Conservation (phyloP, 2,329 filamentous ascomycete species). For the Helotiales sp. region DNA sequence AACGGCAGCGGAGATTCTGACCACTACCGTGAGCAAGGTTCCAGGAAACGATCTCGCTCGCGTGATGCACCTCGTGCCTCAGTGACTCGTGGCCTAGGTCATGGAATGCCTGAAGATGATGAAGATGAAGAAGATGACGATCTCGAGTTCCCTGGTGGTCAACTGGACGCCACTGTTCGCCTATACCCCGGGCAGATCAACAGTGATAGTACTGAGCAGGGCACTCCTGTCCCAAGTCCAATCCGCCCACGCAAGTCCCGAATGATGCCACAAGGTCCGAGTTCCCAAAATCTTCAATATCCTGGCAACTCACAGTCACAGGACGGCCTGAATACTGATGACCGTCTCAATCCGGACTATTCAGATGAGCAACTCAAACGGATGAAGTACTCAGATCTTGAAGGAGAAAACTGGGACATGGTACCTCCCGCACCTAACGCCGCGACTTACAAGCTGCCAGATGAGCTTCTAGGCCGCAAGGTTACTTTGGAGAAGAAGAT, state of each 20-base stretch:
- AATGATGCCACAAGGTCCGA: neutral
- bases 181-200: neutral
- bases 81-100: neutral
- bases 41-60: constrained; percentile 22
- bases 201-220: neutral
- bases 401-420: constrained; percentile 33
- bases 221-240: constrained; percentile 9
- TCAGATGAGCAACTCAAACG: constrained; percentile 29
- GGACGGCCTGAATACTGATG: neutral
- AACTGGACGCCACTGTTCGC: constrained; percentile 3
- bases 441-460: constrained; percentile 15
- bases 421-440: constrained; percentile 5
- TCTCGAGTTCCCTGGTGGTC: neutral
- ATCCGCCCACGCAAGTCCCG: constrained; percentile 10
- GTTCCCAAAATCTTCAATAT: neutral
- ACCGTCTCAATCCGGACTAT: constrained; percentile 21
- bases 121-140: constrained; percentile 8
- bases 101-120: neutral
- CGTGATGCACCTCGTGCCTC: constrained; percentile 1
- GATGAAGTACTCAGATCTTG: constrained; percentile 35
- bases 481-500: constrained; percentile 30
- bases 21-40: neutral
- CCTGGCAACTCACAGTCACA: neutral
- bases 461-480: constrained; percentile 18
- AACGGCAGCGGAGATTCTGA: neutral